Evolutionary conservation across 495 filamentous ascomycete species (phyloP), one percentile per base, ranked within the genome.

Genomic region (Xylaria intraflava): DNA sequence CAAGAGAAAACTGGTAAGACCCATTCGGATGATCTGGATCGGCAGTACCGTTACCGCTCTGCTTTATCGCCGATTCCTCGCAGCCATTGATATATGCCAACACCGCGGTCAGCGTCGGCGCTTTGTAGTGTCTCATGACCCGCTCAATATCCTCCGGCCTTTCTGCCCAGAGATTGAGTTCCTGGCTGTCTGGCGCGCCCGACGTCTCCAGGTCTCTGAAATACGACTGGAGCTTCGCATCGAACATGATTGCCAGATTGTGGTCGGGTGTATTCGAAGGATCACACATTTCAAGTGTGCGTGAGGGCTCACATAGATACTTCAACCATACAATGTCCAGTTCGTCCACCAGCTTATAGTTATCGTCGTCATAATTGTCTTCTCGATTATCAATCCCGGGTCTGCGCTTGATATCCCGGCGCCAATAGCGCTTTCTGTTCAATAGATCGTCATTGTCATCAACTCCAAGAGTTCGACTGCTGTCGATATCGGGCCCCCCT

Each of bases 21-120:
- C 56, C 50, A n/a, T 66, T 66, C 17, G 55, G 57, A 31, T 63
- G 57, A 20, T 17, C 46, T n/a, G 40, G 46, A 33, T 56, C 38
- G n/a, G 46, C 43, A 16, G 29, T 7, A 14, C 1, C 46, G 8
- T 53, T 46, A n/a, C 45, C 54, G 30, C 29, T 30, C 2, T 49
- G 22, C 0, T 24, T 46, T 30, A 56, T 23, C 30, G 50, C 53
- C 16, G 46, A 50, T 24, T 51, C 41, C 17, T 22, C 7, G 36
- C 46, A 56, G 14, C 61, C 64, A 22, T 66, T 66, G 11, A 66
- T 64, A 38, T 66, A 66, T 1, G 44, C 57, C 30, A 64, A 30
- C 26, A 27, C 59, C 5, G 46, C n/a, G 12, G 51, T 24, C 12
- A 66, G 26, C 20, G 45, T 29, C n/a, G 4, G 31, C 9, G 33